Conservation (phyloP, 345 rosid species). For the Brassica juncea region DNA sequence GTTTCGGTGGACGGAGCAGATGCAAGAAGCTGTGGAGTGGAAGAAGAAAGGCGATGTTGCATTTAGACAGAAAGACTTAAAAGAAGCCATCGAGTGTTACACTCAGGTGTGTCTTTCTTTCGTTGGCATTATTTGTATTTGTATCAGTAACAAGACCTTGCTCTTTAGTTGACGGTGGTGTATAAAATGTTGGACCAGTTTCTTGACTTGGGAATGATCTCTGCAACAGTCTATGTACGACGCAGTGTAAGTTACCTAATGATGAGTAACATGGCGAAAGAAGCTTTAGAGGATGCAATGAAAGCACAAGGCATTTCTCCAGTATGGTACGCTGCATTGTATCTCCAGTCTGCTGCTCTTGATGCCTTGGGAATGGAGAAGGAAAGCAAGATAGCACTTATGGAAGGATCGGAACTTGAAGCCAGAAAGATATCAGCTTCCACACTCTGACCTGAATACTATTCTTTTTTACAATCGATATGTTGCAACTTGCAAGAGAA, state of each 20-base stretch:
- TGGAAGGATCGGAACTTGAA: slow-evolving; percentile 72
- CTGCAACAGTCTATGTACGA: slow-evolving; percentile 72
- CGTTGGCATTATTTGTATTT: background rate
- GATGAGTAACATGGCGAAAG: slow-evolving; percentile 60
- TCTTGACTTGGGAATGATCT: slow-evolving; percentile 71
- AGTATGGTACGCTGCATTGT: slow-evolving; percentile 73
- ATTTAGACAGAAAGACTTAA: slow-evolving; percentile 70
- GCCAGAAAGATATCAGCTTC: slow-evolving; percentile 39
- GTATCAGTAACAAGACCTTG: slow-evolving; percentile 17
- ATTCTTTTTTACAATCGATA: background rate
- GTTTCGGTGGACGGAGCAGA: slow-evolving; percentile 83
- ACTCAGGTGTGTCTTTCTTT: slow-evolving; percentile 56
- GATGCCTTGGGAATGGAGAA: slow-evolving; percentile 61
- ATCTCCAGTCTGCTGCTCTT: slow-evolving; percentile 75
- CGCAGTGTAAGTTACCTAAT: slow-evolving; percentile 73
- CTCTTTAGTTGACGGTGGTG: slow-evolving; percentile 16
- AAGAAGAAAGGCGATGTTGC: slow-evolving; percentile 84
- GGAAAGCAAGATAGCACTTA: slow-evolving; percentile 67
- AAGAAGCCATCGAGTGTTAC: slow-evolving; percentile 62
- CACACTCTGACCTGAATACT: slow-evolving; percentile 7
- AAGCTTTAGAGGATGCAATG: slow-evolving; percentile 73
- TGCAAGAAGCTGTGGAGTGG: slow-evolving; percentile 81
- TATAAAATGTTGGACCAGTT: slow-evolving; percentile 48
- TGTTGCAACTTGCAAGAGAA: background rate
- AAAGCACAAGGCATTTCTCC: slow-evolving; percentile 79